Conservation (phyloP, 345 rosid species). For the Raphanus raphanistrum region DNA sequence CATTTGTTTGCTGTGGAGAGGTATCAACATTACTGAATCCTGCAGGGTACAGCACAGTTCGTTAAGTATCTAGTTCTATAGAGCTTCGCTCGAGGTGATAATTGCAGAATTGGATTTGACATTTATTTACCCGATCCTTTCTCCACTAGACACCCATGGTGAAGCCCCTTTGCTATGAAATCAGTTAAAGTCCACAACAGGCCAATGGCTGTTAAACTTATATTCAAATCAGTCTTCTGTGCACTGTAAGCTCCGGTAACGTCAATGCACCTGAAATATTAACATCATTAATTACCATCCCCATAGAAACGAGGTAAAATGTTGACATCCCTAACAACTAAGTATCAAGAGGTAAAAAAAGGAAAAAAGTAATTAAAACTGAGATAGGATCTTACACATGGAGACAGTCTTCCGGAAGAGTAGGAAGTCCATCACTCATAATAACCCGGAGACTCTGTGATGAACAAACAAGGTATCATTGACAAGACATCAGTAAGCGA, state of each 20-base stretch:
- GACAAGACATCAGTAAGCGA: constrained; percentile 18
- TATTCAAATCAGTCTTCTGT: constrained; percentile 88
- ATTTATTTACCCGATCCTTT: constrained; percentile 56
- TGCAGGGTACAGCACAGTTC: constrained; percentile 32
- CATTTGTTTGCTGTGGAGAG: constrained; percentile 44
- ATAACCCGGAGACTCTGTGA: constrained; percentile 79
- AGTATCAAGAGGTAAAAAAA: constrained; percentile 7
- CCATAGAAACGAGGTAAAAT: constrained; percentile 2
- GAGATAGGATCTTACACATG: constrained; percentile 61
- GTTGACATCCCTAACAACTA: constrained; percentile 15
- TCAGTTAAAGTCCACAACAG: constrained; percentile 94
- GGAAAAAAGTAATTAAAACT: background rate
- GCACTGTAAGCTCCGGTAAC: constrained; percentile 97
- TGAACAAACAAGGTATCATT: constrained; percentile 38
- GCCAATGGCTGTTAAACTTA: constrained; percentile 94
- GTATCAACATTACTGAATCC: constrained; percentile 41
- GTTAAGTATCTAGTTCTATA: background rate
- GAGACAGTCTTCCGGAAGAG: constrained; percentile 79
- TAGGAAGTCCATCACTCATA: constrained; percentile 88
- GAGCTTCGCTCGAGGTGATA: constrained; percentile 1
- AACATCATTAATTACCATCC: constrained; percentile 29
- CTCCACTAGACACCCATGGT: constrained; percentile 46
- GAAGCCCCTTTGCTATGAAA: constrained; percentile 77
- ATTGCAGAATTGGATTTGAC: constrained; percentile 17
- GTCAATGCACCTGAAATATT: constrained; percentile 77